A percentile compares a stretch with the other conserved stretches of the same genome.
Conservation (phyloP, 1,139 yeast species). For the Saccharomyces uvarum region DNA sequence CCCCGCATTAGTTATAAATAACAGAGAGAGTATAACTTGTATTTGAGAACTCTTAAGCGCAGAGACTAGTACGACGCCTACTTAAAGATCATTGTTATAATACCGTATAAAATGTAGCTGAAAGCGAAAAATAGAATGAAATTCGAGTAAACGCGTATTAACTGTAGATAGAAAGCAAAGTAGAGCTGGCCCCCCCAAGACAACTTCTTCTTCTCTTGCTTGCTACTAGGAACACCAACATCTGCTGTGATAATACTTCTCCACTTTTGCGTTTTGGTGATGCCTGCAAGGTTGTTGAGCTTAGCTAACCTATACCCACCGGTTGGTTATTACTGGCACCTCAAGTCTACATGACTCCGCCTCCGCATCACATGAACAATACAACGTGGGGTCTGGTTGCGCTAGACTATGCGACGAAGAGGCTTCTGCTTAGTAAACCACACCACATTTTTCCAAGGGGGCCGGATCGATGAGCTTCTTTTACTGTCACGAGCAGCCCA, state of each 20-base stretch:
- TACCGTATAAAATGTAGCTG: neutral
- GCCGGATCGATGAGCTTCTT: neutral
- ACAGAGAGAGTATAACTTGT: neutral
- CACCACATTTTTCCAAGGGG: neutral
- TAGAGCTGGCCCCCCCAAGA: too few relatives aligned
- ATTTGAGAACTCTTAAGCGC: too few relatives aligned
- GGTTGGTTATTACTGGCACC: neutral
- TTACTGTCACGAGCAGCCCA: constrained; percentile 1
- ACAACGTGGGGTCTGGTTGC: neutral
- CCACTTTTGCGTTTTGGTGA: neutral
- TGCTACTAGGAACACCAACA: neutral
- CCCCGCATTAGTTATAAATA: neutral
- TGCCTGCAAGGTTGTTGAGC: neutral
- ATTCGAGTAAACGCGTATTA: neutral
- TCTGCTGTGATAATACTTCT: neutral
- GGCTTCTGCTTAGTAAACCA: neutral
- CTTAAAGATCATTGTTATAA: neutral
- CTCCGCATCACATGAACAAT: neutral
- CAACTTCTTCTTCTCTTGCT: neutral
- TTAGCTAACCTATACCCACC: neutral
- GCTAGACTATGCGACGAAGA: neutral
- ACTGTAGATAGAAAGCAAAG: too few relatives aligned
- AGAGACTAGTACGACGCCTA: neutral
- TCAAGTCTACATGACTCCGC: neutral
- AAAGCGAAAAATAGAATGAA: neutral